Base-by-base conservation (phyloP, 129 eudicot species). In the Ambrosia trifida region DNA sequence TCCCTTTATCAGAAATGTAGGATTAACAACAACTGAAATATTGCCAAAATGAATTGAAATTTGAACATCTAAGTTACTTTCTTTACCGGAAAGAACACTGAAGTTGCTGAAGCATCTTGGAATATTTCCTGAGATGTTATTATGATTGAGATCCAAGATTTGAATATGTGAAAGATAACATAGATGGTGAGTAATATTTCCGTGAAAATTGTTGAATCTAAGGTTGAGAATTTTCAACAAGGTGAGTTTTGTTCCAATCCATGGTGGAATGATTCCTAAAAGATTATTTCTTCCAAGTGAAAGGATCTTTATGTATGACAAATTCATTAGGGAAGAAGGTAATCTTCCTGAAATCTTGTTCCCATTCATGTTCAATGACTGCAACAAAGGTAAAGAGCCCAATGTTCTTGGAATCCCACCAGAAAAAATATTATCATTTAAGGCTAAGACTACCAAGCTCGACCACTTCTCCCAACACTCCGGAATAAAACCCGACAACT, bases 401-500 rank as follows among this genome's bases (percentile, higher is more conserved):
- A 53, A 7, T 53, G 59, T 53, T 53, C 59, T 53, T 53, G 59
- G 59, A 53, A 53, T 53, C 8, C 18, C 59, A 53, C 59, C 59
- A 2, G 59, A 53, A 5, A 53, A 7, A 17, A 2, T 7, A 53
- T 53, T 53, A 8, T 18, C 20, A 3, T 19, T 0, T 11, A 53
- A 17, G 32, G 1, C 0, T 53, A 53, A 53, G 31, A 53, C 1
- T 43, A 36, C 63, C 82, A 10, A 77, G 14, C 82, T 33, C 5
- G 24, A 14, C 67, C 67, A 71, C 24, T 71, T 57, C 56, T 40
- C 31, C 67, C 66, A 57, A 9, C 76, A 71, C 18, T 81, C 64
- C 0, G 82, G 82, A 66, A 81, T 66, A 17, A 57, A 64, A 35
- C 82, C 76, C 5, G 79, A 76, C 35, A 76, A 18, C 43, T 40